Percentiles rank a stretch among this genome's conserved stretches.
Conservation (phyloP, 2,329 filamentous ascomycete species). For the Aspergillus proliferans region DNA sequence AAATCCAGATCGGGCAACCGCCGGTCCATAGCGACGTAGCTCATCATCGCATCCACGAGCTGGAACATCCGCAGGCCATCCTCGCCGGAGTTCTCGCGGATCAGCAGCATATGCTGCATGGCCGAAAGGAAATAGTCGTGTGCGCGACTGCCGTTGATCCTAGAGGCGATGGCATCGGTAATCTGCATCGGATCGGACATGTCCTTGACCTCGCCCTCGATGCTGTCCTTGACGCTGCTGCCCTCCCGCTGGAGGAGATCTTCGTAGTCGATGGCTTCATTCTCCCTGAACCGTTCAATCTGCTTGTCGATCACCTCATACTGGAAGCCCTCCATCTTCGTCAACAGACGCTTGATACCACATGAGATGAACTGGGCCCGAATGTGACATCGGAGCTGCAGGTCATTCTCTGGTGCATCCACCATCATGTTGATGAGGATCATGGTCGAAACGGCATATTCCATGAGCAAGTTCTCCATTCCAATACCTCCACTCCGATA, state of each 20-base stretch:
- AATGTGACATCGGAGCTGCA: conserved; percentile 89
- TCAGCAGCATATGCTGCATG: conserved; percentile 88
- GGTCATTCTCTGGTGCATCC: conserved; percentile 79
- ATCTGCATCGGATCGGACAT: conserved; percentile 90
- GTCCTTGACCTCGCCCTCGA: conserved; percentile 82
- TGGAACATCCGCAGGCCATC: conserved; percentile 94
- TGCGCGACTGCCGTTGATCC: conserved; percentile 73
- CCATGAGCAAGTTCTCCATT: conserved; percentile 98
- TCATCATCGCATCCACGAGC: conserved; percentile 96
- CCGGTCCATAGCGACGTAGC: conserved; percentile 97
- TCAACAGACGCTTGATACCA: conserved; percentile 87
- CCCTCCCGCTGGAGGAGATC: conserved; percentile 89
- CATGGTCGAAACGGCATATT: conserved; percentile 92
- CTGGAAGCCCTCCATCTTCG: conserved; percentile 97
- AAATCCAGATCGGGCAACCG: conserved; percentile 93
- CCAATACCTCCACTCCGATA: conserved; percentile 92
- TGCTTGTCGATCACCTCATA: conserved; percentile 99
- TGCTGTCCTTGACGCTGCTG: conserved; percentile 80
- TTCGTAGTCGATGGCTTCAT: conserved; percentile 97
- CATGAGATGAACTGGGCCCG: conserved; percentile 93
- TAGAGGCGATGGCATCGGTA: conserved; percentile 83
- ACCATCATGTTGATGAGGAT: conserved; percentile 96
- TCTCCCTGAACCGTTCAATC: conserved; percentile 84
- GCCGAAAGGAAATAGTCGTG: conserved; percentile 96
- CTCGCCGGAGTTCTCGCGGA: conserved; percentile 84